Percentiles rank a stretch among this genome's conserved stretches.
Conservation (phyloP, 2,329 filamentous ascomycete genomes). For the Incumbomyces lentus region DNA sequence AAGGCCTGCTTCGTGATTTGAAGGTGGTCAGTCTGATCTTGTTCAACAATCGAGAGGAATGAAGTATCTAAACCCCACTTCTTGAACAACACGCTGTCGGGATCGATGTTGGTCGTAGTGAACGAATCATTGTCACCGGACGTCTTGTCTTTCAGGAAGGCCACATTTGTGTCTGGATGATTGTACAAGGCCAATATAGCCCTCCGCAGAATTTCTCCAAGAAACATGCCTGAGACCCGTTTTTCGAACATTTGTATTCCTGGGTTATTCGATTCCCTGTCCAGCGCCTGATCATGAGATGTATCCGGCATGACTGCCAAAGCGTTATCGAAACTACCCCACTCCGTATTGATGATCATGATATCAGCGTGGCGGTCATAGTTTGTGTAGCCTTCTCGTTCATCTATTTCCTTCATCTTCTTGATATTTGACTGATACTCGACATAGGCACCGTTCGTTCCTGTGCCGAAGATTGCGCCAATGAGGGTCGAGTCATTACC, state of each 20-base stretch:
- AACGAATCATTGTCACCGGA: constrained; percentile 56
- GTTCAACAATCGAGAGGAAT: constrained; percentile 77
- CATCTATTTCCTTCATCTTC: constrained; percentile 54
- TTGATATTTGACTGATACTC: constrained; percentile 80
- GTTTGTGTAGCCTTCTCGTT: constrained; percentile 41
- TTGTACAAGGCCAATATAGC: constrained; percentile 55
- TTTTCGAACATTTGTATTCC: constrained; percentile 99
- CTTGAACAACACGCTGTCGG: constrained; percentile 58
- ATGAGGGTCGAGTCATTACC: constrained; percentile 77
- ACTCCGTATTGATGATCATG: constrained; percentile 98
- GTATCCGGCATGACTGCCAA: constrained; percentile 81
- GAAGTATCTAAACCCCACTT: constrained; percentile 87
- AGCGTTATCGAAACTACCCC: constrained; percentile 95
- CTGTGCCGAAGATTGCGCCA: constrained; percentile 96
- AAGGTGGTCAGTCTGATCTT: constrained; percentile 63
- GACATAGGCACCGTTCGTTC: constrained; percentile 94
- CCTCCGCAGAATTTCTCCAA: constrained; percentile 83
- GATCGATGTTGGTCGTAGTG: constrained; percentile 59
- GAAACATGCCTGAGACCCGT: constrained; percentile 94
- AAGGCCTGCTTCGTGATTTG: constrained; percentile 66
- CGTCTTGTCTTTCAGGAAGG: constrained; percentile 67
- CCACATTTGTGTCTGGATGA: constrained; percentile 53
- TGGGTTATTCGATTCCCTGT: constrained; percentile 74
- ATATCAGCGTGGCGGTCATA: constrained; percentile 74
- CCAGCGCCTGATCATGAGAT: constrained; percentile 67